phyloP scores from a whole-genome alignment of 805 yeast genomes.

The Metschnikowia drakensbergensis region DNA sequence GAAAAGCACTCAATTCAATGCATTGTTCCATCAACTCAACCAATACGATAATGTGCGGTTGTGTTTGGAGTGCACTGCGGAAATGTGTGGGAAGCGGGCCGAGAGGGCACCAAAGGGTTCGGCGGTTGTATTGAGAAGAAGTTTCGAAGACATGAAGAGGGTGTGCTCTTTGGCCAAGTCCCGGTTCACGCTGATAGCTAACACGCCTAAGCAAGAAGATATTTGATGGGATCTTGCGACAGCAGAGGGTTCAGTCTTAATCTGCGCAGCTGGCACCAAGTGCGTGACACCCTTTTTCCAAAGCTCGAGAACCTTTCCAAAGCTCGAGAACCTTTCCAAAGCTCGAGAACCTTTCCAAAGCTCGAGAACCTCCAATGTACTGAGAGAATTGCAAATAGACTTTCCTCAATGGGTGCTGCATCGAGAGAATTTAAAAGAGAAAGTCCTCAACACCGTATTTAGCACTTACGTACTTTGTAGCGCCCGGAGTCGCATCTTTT shows the following conservation, averaged over 20 bases:
- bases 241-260: too few species aligned
- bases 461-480: too few species aligned
- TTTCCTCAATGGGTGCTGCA: too few species aligned
- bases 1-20: constrained; percentile 18
- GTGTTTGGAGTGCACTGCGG: constrained; percentile 30
- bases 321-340: too few species aligned
- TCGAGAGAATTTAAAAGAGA: too few species aligned
- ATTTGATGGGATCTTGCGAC: background rate
- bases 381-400: too few species aligned
- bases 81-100: constrained; percentile 20
- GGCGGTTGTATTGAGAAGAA: constrained; percentile 18
- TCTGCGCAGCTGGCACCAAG: too few species aligned
- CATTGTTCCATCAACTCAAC: constrained; percentile 26
- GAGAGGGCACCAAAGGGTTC: constrained; percentile 23
- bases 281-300: too few species aligned
- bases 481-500: background rate
- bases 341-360: too few species aligned
- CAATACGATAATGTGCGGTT: constrained; percentile 22
- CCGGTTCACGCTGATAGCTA: constrained; percentile 5
- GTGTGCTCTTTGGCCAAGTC: constrained; percentile 20
- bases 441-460: too few species aligned
- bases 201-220: background rate
- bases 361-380: too few species aligned
- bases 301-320: too few species aligned
- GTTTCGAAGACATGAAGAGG: constrained; percentile 21